phyloP scores from a whole-genome alignment of 352 stramenopile species.

The Globisporangium spiculum region DNA sequence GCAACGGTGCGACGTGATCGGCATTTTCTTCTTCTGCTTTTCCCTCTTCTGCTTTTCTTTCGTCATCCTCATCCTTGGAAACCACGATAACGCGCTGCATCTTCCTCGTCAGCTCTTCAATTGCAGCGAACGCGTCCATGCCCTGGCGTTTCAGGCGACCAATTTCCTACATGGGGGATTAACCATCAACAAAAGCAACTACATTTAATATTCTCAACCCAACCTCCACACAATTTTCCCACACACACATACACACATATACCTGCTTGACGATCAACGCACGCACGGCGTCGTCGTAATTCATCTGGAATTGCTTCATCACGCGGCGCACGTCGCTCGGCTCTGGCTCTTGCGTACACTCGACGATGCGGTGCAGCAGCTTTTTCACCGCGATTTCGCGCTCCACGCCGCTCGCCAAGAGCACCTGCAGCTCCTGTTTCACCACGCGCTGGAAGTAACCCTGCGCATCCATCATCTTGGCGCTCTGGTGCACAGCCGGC shows the following conservation, averaged over 20 bases:
- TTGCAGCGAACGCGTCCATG: conserved; percentile 80
- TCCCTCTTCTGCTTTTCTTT: conserved; percentile 2
- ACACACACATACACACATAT: background rate
- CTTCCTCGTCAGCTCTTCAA: conserved; percentile 80
- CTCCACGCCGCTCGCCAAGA: conserved; percentile 48
- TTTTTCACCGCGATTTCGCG: conserved; percentile 74
- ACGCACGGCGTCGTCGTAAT: conserved; percentile 79
- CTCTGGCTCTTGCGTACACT: conserved; percentile 56
- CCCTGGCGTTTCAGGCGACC: conserved; percentile 69
- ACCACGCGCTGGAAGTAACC: conserved; percentile 69
- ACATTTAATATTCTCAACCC: background rate
- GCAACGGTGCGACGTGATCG: conserved; percentile 6
- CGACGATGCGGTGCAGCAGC: conserved; percentile 72
- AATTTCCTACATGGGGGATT: conserved; percentile 45
- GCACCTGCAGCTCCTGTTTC: conserved; percentile 74
- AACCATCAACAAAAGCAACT: background rate
- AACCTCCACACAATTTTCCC: background rate
- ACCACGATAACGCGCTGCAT: conserved; percentile 48
- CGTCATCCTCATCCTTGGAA: conserved; percentile 5
- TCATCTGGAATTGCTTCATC: conserved; percentile 87
- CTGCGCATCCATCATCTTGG: conserved; percentile 70
- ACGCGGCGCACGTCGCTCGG: conserved; percentile 63
- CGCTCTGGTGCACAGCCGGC: conserved; percentile 28
- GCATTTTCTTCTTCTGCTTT: conserved; percentile 7
- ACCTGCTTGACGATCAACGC: conserved; percentile 85